phyloP scores from a whole-genome alignment of 2,329 filamentous ascomycete species.

The Thielaviopsis euricoi region DNA sequence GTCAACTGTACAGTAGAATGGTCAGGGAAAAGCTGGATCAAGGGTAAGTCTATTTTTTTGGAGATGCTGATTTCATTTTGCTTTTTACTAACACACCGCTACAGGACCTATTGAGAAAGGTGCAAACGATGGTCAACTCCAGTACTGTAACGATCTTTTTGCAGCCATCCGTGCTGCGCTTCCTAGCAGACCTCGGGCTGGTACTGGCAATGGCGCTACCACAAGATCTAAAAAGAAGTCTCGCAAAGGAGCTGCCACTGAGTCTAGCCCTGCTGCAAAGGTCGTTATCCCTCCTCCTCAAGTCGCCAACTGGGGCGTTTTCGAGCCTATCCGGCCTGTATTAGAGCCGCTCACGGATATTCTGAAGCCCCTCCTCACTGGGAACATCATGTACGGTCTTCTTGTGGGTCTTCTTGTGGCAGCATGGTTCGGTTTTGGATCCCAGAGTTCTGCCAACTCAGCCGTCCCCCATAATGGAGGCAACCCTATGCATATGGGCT shows the following conservation, averaged over 20 bases:
- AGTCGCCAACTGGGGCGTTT: conserved; percentile 51
- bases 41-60: conserved; percentile 41
- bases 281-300: conserved; percentile 21
- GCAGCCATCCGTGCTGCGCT: conserved; percentile 58
- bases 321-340: conserved; percentile 61
- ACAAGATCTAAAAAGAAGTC: conserved; percentile 47
- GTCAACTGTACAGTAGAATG: conserved; percentile 88
- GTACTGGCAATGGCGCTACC: conserved; percentile 27
- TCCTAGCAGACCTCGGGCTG: conserved; percentile 41
- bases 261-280: conserved; percentile 24
- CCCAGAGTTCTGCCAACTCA: conserved; percentile 21
- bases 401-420: conserved; percentile 57
- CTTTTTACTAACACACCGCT: background rate
- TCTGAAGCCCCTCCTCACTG: conserved; percentile 52
- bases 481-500: conserved; percentile 20
- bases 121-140: conserved; percentile 72
- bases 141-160: conserved; percentile 69
- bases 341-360: conserved; percentile 56
- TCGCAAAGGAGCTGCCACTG: conserved; percentile 32
- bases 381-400: conserved; percentile 62
- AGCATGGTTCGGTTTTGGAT: conserved; percentile 54
- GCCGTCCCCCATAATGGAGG: conserved; percentile 16
- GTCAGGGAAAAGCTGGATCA: conserved; percentile 96
- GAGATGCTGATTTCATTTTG: background rate
- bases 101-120: conserved; percentile 89